Base-by-base conservation (phyloP, 1,139 yeast genomes). In the Hanseniaspora sp. region DNA sequence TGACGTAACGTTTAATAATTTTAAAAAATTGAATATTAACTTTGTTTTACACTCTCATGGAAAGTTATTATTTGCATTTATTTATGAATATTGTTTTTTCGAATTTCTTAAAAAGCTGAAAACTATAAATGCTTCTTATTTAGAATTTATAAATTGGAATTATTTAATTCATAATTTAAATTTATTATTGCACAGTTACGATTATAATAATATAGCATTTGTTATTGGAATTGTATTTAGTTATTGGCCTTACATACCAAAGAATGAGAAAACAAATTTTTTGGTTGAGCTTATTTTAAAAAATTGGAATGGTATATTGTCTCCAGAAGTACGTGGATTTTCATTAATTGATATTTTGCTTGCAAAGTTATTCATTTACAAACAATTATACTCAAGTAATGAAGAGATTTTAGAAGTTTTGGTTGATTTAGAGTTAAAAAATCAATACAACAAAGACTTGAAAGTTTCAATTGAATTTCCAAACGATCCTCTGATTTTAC, bases 171-270 rank as follows among this genome's bases (percentile, higher is more conserved):
- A 48, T 1, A 67, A 66, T 1, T 56, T 63, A 2, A 41, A 58
- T 11, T 58, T 58, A 43, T 59, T 66, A 60, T 35, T 66, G 9
- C 59, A 57, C 44, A 66, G 69, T 48, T 57, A 53, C 40, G 63
- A 65, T 47, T 61, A 61, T 34, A 68, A 64, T 53, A 58, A 59
- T 8, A 59, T 59, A 17, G 62, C 64, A 7, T 48, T 66, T 5
- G 43, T 62, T 2, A 38, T 49, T 13, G 60, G 62, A 30, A 37
- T 35, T 17, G 46, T 64, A 8, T 66, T 66, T 54, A 67, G 66
- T 54, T 58, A 59, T 4, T 67, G 70, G 70, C 46, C 51, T 4
- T 53, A 41, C 38, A 54, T 66, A 3, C 61, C 67, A 0, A 7
- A 18, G 1, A 46, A 48, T 5, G 37, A 51, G 9, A 58, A 55